Evolutionary conservation across 495 filamentous ascomycete species (phyloP), one percentile per base, ranked within the genome.

Genomic region (Lasiosphaeriaceae sp.): DNA sequence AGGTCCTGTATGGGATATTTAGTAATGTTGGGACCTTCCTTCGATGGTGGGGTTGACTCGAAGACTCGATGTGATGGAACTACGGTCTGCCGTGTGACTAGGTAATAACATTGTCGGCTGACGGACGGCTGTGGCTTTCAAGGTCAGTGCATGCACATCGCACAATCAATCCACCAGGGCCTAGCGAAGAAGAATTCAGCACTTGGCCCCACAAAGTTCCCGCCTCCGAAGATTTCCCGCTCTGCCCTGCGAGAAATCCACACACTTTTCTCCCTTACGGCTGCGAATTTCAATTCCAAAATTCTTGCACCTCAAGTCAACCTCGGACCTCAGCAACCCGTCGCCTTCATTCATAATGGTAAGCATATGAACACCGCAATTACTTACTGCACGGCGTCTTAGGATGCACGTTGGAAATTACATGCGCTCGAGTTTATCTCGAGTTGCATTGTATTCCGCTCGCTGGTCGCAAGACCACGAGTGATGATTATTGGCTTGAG

Each of bases 401-500:
- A 47, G 44, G 57, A 63, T 60, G 62, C 45, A 22, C 54, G n/a
- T 46, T 58, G 67, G 64, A 57, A 59, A 53, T 31, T 4, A 52
- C 39, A 60, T 68, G 62, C 62, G 52, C 64, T 62, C 57, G 61
- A 56, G 26, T 60, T 60, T 62, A 31, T 61, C 65, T 74, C 70
- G 76, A 76, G 73, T 66, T 72, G 71, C 72, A 63, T 60, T 64
- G 55, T 59, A 60, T 78, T 80, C 79, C 72, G 75, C 75, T 70
- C 65, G 63, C 69, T 70, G 72, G 71, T 74, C 69, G 69, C 64
- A 68, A 74, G 76, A 76, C 73, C 72, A 68, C 77, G 76, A 81
- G 83, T 83, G 84, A 88, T 53, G 51, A 81, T 85, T 88, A 79
- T 76, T 89, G 90, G 87, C 90, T 92, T 87, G 89, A 92, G 88